Base-by-base conservation (phyloP, 345 rosid species). In the Nephelium lappaceum region DNA sequence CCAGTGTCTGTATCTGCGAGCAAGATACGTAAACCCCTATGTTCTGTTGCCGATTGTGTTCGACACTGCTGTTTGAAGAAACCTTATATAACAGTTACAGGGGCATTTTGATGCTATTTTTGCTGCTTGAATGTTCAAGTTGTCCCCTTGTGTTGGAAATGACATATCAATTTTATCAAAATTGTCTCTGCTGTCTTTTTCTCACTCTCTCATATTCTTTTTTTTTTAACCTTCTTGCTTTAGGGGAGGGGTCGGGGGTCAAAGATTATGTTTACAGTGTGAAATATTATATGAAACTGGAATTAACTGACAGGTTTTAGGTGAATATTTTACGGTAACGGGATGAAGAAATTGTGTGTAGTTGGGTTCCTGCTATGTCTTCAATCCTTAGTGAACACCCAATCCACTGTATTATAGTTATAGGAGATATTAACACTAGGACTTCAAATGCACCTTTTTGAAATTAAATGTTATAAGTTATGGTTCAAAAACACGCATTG, bases 1-100 rank as follows among this genome's bases (percentile, higher is more conserved):
- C 19, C 81, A 74, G 81, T 62, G 67, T 57, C 72, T 19, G 72
- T n/a, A 9, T 62, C 67, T 38, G 72, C 23, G 9, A 51, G 81
- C 38, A 63, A 53, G 79, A 61, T 18, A 27, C 14, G 67, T 39
- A 15, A 51, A 62, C 11, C 38, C 41, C n/a, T 11, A 23, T 36
- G 64, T 61, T 39, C 69, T 73, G 63, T 71, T 41, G 65, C 57
- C 8, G 57, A 21, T 21, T 5, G 24, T 25, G 23, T 49, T 55
- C 25, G 53, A 67, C 31, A 5, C 36, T 7, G 24, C 24, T 21
- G 67, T 53, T 67, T 67, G 23, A 24, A 14, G 23, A 25, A 65
- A 67, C 41, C 72, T 47, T 18, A 55, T 39, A 36, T 42, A 21
- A 39, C 41, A 66, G 8, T 66, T 38, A 12, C 16, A 64, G 5